Evolutionary conservation across 2,329 filamentous ascomycete species (phyloP).

Genomic region (Bertia moriformis): DNA sequence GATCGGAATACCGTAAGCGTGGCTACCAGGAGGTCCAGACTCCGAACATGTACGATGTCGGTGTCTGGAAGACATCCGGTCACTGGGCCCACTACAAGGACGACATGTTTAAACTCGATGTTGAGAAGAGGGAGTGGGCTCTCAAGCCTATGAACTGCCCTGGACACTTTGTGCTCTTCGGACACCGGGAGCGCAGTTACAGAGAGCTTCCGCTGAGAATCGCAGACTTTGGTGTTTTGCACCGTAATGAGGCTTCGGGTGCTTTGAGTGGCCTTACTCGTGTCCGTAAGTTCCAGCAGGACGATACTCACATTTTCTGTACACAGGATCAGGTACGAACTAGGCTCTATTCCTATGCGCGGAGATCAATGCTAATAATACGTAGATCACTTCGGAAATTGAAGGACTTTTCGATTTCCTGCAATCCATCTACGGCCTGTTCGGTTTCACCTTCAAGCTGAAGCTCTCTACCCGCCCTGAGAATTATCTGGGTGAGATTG

Average conservation of each 20-base stretch:
- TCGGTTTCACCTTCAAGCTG: conserved; percentile 56
- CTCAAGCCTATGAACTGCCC: conserved; percentile 63
- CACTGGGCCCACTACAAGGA: conserved; percentile 58
- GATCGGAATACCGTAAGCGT: conserved; percentile 52
- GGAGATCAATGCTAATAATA: too few relatives aligned
- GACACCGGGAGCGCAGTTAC: conserved; percentile 51
- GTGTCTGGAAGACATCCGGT: conserved; percentile 55
- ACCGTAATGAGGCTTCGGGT: conserved; percentile 55
- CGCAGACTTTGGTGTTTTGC: conserved; percentile 55
- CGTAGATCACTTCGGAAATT: conserved; percentile 43
- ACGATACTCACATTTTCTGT: conserved; percentile 57
- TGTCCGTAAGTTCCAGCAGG: conserved; percentile 50
- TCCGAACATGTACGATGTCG: conserved; percentile 58
- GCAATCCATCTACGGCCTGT: conserved; percentile 48
- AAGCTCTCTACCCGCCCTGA: conserved; percentile 58
- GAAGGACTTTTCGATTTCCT: conserved; percentile 53
- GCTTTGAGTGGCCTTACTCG: conserved; percentile 51
- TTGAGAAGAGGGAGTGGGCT: conserved; percentile 25
- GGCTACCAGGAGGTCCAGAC: conserved; percentile 56
- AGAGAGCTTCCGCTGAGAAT: conserved; percentile 54
- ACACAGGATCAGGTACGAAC: conserved; percentile 39
- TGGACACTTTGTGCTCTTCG: conserved; percentile 51
- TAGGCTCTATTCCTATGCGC: too few relatives aligned
- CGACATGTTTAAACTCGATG: conserved; percentile 31
- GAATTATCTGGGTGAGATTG: conserved; percentile 46